Conservation (phyloP, 2,329 filamentous ascomycete genomes). For the Apiospora aurea region DNA sequence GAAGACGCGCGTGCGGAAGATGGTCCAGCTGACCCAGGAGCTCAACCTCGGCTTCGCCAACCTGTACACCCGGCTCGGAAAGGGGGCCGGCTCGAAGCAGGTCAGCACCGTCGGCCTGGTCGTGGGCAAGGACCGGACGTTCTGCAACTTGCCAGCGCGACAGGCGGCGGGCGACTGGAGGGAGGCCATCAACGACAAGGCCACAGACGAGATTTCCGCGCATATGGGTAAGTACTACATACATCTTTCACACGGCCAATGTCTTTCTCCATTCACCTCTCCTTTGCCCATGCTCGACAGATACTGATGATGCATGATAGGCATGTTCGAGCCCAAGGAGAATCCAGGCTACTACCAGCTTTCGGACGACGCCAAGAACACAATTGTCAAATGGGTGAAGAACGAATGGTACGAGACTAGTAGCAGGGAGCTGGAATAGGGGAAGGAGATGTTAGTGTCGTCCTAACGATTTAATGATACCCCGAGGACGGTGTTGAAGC, state of each 20-base stretch:
- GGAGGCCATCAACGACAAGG: conserved; percentile 79
- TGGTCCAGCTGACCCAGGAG: conserved; percentile 70
- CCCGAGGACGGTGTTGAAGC: background rate
- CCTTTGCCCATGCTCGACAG: background rate
- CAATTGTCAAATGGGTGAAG: conserved; percentile 70
- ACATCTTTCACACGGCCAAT: background rate
- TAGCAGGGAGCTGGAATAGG: conserved; percentile 41
- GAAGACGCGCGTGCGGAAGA: conserved; percentile 71
- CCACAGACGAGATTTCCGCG: conserved; percentile 78
- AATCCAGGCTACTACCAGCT: conserved; percentile 78
- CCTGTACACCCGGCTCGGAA: conserved; percentile 84
- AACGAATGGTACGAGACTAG: conserved; percentile 73
- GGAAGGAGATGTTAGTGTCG: background rate
- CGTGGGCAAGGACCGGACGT: conserved; percentile 78
- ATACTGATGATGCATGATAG: conserved; percentile 43
- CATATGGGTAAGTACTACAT: conserved; percentile 69
- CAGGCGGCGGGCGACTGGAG: conserved; percentile 65
- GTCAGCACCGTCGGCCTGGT: conserved; percentile 63
- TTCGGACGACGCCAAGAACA: conserved; percentile 67
- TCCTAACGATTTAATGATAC: conserved; percentile 24
- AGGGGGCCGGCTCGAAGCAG: conserved; percentile 64
- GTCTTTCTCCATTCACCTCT: too few relatives aligned
- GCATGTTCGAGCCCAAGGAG: conserved; percentile 75
- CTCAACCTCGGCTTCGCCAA: conserved; percentile 81
- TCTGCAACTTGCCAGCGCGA: conserved; percentile 80